A percentile compares a stretch with the other conserved stretches of the same genome.
Evolutionary conservation across 2,329 filamentous ascomycete species (phyloP).

Genomic region (Phoma herbarum): DNA sequence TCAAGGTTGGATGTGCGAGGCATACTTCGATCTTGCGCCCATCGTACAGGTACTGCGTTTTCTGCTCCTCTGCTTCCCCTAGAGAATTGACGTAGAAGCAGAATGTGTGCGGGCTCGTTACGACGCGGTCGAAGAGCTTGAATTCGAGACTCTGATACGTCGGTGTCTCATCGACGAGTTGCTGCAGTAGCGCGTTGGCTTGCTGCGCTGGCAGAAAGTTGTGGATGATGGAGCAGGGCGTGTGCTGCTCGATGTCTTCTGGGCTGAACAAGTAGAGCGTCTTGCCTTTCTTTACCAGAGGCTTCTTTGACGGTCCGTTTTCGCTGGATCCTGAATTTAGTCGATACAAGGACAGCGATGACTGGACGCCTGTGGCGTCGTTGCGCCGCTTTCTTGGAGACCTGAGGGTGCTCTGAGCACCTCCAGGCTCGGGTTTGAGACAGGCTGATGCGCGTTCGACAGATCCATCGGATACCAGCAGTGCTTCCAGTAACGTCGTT

Average conservation of each 20-base stretch:
- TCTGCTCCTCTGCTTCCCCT: slow-evolving; percentile 74
- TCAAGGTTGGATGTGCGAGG: slow-evolving; percentile 24
- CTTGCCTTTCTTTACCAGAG: slow-evolving; percentile 76
- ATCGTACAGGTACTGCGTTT: slow-evolving; percentile 85
- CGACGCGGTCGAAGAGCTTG: slow-evolving; percentile 87
- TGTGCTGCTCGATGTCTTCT: slow-evolving; percentile 80
- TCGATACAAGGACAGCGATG: slow-evolving; percentile 49
- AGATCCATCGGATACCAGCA: slow-evolving; percentile 80
- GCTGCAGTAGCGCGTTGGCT: slow-evolving; percentile 76
- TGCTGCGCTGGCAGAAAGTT: slow-evolving; percentile 80
- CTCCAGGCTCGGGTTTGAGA: slow-evolving; percentile 53
- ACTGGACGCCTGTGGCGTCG: slow-evolving; percentile 53
- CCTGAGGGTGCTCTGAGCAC: slow-evolving; percentile 28
- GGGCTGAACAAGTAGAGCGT: slow-evolving; percentile 87
- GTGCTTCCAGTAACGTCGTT: slow-evolving; percentile 76
- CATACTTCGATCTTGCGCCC: slow-evolving; percentile 73
- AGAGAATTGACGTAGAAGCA: slow-evolving; percentile 82
- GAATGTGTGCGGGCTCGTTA: slow-evolving; percentile 83
- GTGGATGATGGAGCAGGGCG: slow-evolving; percentile 90
- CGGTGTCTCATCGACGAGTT: slow-evolving; percentile 77
- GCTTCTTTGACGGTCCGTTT: slow-evolving; percentile 41
- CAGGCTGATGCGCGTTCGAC: slow-evolving; percentile 70
- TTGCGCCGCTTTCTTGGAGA: slow-evolving; percentile 45
- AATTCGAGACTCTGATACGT: slow-evolving; percentile 78
- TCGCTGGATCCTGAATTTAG: slow-evolving; percentile 23